These are phyloP conservation scores for Colletotrichum sp. DNA, from an alignment of 2,329 filamentous ascomycete species.

Conservation along the genomic window DNA sequence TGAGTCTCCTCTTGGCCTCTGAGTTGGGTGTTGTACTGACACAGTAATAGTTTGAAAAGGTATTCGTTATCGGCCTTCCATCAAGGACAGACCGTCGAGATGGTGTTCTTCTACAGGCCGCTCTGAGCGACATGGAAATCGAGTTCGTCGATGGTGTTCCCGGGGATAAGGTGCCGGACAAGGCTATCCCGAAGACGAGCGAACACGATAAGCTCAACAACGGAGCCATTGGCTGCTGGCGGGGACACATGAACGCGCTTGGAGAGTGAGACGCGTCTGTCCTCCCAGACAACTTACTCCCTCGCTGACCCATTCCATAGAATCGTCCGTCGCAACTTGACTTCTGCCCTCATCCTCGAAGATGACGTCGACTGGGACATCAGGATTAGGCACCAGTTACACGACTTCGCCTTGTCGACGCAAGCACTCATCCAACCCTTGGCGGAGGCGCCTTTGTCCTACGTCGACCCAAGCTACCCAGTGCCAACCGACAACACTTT, in stretches of 20 bases:
- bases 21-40: neutral
- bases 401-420: conserved; percentile 40
- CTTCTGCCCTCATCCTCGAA: conserved; percentile 57
- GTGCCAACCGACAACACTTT: neutral
- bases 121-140: conserved; percentile 47
- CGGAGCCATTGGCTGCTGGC: conserved; percentile 38
- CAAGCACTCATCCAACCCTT: conserved; percentile 38
- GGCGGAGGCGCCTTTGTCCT: conserved; percentile 3
- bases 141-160: conserved; percentile 51
- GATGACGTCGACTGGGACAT: conserved; percentile 65
- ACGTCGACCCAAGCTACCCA: conserved; percentile 29
- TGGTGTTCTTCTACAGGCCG: conserved; percentile 50
- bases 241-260: conserved; percentile 43
- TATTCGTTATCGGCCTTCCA: conserved; percentile 58
- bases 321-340: conserved; percentile 48
- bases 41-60: conserved; percentile 49
- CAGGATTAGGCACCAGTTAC: conserved; percentile 51
- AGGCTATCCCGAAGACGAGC: conserved; percentile 36
- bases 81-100: conserved; percentile 56
- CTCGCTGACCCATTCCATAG: conserved; percentile 20
- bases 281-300: neutral
- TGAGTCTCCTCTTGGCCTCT: neutral
- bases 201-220: conserved; percentile 33
- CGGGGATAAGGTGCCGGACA: conserved; percentile 40
- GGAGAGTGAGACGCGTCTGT: conserved; percentile 28